Evolutionary conservation across 2,329 filamentous ascomycete genomes (phyloP), one percentile per base, ranked within the genome.

Genomic region (Biscogniauxia mediterranea): DNA sequence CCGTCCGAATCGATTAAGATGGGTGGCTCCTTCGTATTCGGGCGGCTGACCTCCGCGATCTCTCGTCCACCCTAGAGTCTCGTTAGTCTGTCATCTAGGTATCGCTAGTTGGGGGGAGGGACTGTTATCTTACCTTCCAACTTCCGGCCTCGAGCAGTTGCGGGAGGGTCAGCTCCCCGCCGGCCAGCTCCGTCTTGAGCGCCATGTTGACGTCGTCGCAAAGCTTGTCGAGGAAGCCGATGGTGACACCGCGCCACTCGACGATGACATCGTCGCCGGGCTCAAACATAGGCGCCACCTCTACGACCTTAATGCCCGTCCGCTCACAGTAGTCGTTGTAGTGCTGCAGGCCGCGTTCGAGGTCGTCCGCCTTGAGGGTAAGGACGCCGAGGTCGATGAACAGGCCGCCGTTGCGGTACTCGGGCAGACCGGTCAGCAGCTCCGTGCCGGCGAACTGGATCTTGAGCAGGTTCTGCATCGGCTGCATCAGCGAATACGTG

Each of bases 1-100:
- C 95, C 95, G 75, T 99, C 95, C 66, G 92, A 97, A 68, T 96
- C 85, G 70, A 98, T 97, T 79, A 97, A 88, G 73, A 99, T 98
- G 4, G 95, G 95, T 32, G 94, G 92, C 75, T 96, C 92, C 79
- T 95, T 97, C 57, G 95, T 98, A 72, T 97, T 98, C 21, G 95
- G 95, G 68, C 95, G 85, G 69, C 92, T 94, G 66, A 97, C 92
- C 79, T 97, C 94, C 65, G 95, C 95, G 74, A 98, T 90, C 79
- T 98, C 95, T 73, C 95, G 89, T 62, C 95, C 95, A 70, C 94
- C 94, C 93, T 85, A 61, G 21, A 19, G 25, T 38, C 49, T 49
- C 20, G 73, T 71, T 71, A 72, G 57, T 38, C 49, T 66, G 61
- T 50, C 9, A 3, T 21, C 28, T 21, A 6, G 21, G n/a, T 11